Evolutionary conservation across 371 early-diverging fungal species (phyloP).

Genomic region (Funneliformis caledonium): DNA sequence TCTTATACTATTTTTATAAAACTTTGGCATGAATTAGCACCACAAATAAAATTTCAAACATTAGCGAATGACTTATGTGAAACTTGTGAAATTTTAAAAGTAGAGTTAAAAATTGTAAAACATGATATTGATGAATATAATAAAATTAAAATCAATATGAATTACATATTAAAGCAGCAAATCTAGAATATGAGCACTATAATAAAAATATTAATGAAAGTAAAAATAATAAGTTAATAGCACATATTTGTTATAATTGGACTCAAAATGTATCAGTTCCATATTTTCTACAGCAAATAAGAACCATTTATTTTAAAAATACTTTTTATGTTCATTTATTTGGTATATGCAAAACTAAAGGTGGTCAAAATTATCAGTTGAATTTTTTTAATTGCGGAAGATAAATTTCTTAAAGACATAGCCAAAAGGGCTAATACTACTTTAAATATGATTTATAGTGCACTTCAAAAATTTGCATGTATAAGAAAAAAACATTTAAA

Average conservation of each 20-base stretch:
- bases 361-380: not conserved
- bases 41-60: not conserved
- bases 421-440: no score
- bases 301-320: constrained; percentile 4
- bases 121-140: not conserved
- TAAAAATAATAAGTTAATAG: not conserved
- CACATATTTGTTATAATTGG: constrained; percentile 24
- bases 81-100: not conserved
- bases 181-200: constrained; percentile 13
- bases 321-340: not conserved
- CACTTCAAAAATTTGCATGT: no score
- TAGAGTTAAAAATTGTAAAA: not conserved
- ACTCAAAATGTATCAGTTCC: constrained; percentile 5
- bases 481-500: constrained; percentile 21
- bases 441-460: no score
- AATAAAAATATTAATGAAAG: constrained; percentile 22
- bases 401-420: no score
- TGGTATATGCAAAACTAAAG: constrained; percentile 4
- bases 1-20: not conserved
- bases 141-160: not conserved
- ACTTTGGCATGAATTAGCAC: not conserved
- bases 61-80: not conserved
- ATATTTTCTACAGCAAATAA: constrained; percentile 15
- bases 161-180: not conserved
- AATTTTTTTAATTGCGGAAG: no score